Evolutionary conservation across 2,329 filamentous ascomycete genomes (phyloP).

Genomic region (Chrysoporthe deuterocubensis): DNA sequence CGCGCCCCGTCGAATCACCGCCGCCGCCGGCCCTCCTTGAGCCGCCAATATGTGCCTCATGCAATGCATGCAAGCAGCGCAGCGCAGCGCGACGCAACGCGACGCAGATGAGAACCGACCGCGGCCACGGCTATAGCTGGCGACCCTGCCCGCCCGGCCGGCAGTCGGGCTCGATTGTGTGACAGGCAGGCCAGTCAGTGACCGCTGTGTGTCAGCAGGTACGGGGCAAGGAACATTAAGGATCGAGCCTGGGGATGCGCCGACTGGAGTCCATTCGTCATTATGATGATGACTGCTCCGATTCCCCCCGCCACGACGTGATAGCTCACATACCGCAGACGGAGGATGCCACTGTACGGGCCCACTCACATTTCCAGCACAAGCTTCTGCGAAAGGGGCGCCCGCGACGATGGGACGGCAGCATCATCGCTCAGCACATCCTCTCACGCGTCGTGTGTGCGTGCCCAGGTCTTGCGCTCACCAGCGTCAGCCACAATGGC

Average conservation of each 20-base stretch:
- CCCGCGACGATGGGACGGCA: conserved; percentile 12
- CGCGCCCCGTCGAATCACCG: background rate
- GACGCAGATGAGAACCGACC: background rate
- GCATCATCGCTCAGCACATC: background rate
- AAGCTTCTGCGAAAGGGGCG: background rate
- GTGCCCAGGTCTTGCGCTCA: background rate
- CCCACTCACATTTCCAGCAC: conserved; percentile 1
- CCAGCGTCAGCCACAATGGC: background rate
- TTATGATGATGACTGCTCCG: background rate
- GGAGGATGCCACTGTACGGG: background rate
- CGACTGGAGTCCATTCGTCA: background rate
- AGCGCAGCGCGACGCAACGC: background rate
- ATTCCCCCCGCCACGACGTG: conserved; percentile 7
- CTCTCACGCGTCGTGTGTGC: background rate
- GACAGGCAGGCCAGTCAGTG: background rate
- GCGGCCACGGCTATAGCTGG: background rate
- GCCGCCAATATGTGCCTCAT: background rate
- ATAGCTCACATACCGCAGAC: conserved; percentile 8
- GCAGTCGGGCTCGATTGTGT: background rate
- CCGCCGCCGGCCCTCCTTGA: background rate
- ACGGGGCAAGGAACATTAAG: background rate
- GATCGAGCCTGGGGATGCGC: background rate
- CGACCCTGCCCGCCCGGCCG: background rate
- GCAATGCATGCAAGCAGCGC: background rate
- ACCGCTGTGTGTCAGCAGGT: background rate